Base-by-base conservation (phyloP, 306 rosid genomes). In the Fragaria iinumae region DNA sequence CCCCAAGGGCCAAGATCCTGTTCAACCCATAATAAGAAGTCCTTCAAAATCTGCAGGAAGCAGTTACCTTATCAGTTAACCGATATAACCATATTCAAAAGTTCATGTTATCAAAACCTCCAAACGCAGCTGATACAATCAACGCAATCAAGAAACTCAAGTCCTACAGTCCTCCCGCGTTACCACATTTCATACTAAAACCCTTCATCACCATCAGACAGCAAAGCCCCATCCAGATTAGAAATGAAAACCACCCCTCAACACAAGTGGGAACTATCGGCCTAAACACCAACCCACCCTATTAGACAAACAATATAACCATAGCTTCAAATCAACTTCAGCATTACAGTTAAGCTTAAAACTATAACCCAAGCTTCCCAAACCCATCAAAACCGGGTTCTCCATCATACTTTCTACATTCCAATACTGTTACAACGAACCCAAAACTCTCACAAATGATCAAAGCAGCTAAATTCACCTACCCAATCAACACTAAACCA, bases 1-100 rank as follows among this genome's bases (percentile, higher is more conserved):
- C 98, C 98, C 98, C 98, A 94, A 8, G 84, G 81, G 18, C 98
- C 98, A 84, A 94, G 98, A 87, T 94, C 98, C n/a, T 78, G 84
- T 65, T 91, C 81, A 63, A 94, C 97, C 98, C 96, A 91, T 83
- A 90, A 4, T 65, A 94, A 80, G 81, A 94, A 94, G 82, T 89
- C 90, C 97, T 94, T 94, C 90, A 85, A 74, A 78, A 82, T 69
- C 89, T 85, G 86, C 67, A 79, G 38, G 45, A 69, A 63, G 18
- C 34, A 68, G 29, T 76, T 39, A 41, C 14, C n/a, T 21, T n/a
- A n/a, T 76, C 62, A 77, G 38, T 45, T 11, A 63, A 14, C 27
- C 53, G 36, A 52, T 3, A 59, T 1, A n/a, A 72, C 21, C 76
- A 50, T 32, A 52, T 41, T 36, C 8, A 21, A 8, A 27, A 43